Percentiles rank a stretch among this genome's conserved stretches.
Conservation (phyloP, 2,329 filamentous ascomycete genomes). For the Venturia nashicola region DNA sequence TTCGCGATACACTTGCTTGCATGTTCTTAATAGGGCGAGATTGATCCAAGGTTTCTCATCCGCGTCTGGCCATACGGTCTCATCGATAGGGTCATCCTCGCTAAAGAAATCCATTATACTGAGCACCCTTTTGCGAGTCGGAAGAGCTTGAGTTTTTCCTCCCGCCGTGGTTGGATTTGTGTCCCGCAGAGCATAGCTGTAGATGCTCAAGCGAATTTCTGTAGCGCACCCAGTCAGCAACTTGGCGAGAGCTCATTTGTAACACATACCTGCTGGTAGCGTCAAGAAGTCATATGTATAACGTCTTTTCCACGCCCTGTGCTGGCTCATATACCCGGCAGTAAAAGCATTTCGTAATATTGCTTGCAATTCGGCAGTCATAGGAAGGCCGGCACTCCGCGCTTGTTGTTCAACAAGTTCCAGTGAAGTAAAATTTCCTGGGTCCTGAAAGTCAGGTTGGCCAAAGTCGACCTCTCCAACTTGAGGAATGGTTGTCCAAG, state of each 20-base stretch:
- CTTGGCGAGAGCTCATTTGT: neutral
- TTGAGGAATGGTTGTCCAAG: neutral
- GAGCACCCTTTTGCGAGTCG: neutral
- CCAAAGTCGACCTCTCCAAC: neutral
- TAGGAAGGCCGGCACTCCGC: neutral
- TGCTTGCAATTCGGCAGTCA: neutral
- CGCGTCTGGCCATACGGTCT: neutral
- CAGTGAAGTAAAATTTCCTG: neutral
- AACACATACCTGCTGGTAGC: neutral
- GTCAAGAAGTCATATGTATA: neutral
- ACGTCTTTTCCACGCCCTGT: neutral
- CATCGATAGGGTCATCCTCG: neutral
- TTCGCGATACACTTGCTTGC: constrained; percentile 7
- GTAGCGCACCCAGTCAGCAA: neutral
- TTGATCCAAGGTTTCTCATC: constrained; percentile 2
- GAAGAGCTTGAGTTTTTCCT: neutral
- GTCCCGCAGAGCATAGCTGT: neutral
- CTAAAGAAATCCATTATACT: neutral
- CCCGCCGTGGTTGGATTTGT: neutral
- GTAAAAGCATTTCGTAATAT: neutral
- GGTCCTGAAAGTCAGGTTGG: neutral
- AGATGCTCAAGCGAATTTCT: neutral
- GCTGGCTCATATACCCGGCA: neutral
- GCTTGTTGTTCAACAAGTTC: neutral
- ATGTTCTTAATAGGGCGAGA: neutral